These are phyloP conservation scores for Nemania bipapillata DNA, from an alignment of 2,329 filamentous ascomycete genomes.

Conservation along the genomic window DNA sequence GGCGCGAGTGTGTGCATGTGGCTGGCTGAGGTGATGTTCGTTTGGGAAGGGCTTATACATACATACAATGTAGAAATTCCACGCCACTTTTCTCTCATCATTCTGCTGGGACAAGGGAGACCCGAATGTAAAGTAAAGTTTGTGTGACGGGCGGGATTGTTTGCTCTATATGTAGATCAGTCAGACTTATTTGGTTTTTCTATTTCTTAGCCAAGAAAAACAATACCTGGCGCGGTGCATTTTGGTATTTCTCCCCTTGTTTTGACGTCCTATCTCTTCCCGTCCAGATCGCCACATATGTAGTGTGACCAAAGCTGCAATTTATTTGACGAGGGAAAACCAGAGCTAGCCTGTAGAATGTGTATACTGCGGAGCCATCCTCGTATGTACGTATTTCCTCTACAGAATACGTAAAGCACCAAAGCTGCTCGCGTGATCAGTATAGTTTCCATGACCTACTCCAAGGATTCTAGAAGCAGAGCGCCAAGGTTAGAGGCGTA, in stretches of 20 bases:
- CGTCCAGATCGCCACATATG: neutral
- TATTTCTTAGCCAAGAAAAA: neutral
- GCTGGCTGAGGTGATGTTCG: neutral
- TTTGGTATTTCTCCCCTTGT: neutral
- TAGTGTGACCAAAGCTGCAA: neutral
- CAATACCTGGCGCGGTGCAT: neutral
- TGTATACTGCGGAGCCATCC: neutral
- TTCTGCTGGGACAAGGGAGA: neutral
- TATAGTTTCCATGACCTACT: neutral
- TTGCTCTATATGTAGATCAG: neutral
- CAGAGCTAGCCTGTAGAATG: neutral
- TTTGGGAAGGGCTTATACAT: neutral
- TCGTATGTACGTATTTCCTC: neutral
- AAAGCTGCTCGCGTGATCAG: neutral
- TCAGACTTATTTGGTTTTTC: neutral
- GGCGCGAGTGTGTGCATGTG: neutral
- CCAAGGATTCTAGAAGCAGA: constrained; percentile 23
- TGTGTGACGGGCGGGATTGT: neutral
- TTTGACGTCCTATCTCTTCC: neutral
- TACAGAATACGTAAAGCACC: neutral
- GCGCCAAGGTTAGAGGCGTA: constrained; percentile 20
- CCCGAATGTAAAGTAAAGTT: constrained; percentile 1
- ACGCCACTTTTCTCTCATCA: neutral
- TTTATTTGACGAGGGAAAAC: neutral
- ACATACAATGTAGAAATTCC: neutral